Percentiles rank a stretch among this genome's conserved stretches.
Evolutionary conservation across 305 asterid species (phyloP).

Genomic region (Fraxinus xanthoxyloides): DNA sequence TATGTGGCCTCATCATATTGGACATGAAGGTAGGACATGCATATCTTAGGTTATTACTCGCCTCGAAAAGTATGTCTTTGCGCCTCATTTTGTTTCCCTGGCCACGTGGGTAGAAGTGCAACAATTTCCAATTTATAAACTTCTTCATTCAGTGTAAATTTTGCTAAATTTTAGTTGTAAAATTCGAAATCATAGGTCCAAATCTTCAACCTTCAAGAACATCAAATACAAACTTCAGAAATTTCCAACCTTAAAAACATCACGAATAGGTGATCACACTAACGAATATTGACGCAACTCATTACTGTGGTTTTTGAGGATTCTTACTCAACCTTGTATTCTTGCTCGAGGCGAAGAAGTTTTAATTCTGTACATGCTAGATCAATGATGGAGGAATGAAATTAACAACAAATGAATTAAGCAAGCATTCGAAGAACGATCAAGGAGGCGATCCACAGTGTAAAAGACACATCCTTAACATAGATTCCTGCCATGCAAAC

Average conservation of each 20-base stretch:
- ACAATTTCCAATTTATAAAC: background rate
- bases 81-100: too few species aligned
- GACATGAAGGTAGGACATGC: background rate
- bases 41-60: background rate
- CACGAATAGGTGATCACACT: background rate
- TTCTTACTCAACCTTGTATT: background rate
- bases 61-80: background rate
- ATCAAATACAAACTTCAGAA: background rate
- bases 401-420: background rate
- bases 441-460: background rate
- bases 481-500: background rate
- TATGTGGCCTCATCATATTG: background rate
- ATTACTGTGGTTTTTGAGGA: background rate
- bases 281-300: background rate
- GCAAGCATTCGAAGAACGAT: background rate
- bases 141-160: background rate
- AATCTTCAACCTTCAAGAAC: background rate
- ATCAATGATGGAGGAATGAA: background rate
- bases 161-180: background rate
- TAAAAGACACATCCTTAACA: background rate
- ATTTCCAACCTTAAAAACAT: background rate
- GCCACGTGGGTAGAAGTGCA: background rate
- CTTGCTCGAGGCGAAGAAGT: background rate
- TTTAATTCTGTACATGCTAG: background rate
- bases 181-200: background rate